Evolutionary conservation across 495 filamentous ascomycete genomes (phyloP).

Genomic region (Penicillium arizonense): DNA sequence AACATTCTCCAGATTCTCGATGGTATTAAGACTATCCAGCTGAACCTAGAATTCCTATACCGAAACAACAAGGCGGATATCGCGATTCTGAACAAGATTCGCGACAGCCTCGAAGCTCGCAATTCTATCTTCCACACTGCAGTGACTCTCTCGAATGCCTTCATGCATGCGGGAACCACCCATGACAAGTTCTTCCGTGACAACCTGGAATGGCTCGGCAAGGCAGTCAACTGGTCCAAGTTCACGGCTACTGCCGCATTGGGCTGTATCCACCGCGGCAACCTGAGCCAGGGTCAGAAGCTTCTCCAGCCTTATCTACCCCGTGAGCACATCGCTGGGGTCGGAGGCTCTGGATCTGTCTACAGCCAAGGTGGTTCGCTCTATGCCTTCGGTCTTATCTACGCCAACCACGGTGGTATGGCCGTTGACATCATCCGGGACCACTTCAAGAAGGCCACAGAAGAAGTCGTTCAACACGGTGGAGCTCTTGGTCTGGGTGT

Average conservation of each 20-base stretch:
- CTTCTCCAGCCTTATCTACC: slow-evolving; percentile 94
- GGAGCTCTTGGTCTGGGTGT: slow-evolving; percentile 94
- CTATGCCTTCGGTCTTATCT: slow-evolving; percentile 94
- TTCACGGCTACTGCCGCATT: slow-evolving; percentile 97
- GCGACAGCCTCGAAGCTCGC: slow-evolving; percentile 89
- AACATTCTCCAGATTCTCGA: slow-evolving; percentile 84
- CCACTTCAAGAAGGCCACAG: slow-evolving; percentile 80
- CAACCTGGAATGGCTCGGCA: slow-evolving; percentile 96
- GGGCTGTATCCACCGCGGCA: slow-evolving; percentile 94
- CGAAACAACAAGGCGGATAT: slow-evolving; percentile 88
- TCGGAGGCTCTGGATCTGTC: slow-evolving; percentile 71
- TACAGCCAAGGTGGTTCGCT: slow-evolving; percentile 96
- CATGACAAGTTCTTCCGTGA: slow-evolving; percentile 97
- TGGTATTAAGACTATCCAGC: slow-evolving; percentile 85
- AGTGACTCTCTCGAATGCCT: slow-evolving; percentile 95
- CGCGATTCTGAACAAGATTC: slow-evolving; percentile 89
- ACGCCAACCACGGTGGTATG: slow-evolving; percentile 93
- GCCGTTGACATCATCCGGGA: slow-evolving; percentile 85
- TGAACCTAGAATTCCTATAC: slow-evolving; percentile 95
- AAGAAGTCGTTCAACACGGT: slow-evolving; percentile 97
- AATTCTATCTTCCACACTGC: slow-evolving; percentile 99
- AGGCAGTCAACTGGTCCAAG: slow-evolving; percentile 99
- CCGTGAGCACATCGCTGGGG: slow-evolving; percentile 57
- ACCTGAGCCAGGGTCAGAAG: slow-evolving; percentile 88
- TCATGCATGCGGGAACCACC: slow-evolving; percentile 99